phyloP scores from a whole-genome alignment of 345 rosid genomes.

The Sonneratia caseolaris region DNA sequence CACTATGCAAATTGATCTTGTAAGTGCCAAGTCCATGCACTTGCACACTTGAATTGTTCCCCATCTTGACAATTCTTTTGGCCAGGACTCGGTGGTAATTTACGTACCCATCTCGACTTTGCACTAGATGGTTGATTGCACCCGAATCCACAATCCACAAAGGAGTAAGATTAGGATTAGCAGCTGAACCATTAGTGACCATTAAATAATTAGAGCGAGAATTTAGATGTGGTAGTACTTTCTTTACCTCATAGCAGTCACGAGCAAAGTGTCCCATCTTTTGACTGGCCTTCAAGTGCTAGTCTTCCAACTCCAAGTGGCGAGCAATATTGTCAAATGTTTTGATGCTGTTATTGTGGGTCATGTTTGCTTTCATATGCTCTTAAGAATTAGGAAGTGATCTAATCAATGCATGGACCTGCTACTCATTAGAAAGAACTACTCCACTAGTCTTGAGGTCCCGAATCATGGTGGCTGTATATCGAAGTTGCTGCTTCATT shows the following conservation, averaged over 20 bases:
- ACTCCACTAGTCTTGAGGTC: not conserved
- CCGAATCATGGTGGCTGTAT: not conserved
- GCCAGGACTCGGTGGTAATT: no score
- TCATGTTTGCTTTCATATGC: not conserved
- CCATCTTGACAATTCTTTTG: no score
- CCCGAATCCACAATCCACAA: not conserved
- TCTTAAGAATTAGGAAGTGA: not conserved
- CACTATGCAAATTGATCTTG: not conserved
- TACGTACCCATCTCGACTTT: not conserved
- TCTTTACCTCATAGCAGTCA: no score
- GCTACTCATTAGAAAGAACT: not conserved
- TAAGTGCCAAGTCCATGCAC: not conserved
- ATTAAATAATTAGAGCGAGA: not conserved
- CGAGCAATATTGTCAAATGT: not conserved
- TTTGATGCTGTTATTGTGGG: not conserved
- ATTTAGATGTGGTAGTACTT: not conserved
- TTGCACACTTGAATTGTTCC: not conserved
- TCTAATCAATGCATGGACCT: not conserved
- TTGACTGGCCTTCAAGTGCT: not conserved
- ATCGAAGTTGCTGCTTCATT: not conserved
- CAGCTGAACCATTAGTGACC: not conserved
- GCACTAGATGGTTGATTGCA: not conserved
- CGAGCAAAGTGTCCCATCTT: not conserved
- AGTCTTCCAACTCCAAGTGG: not conserved
- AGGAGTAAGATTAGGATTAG: not conserved